A percentile compares a stretch with the other conserved stretches of the same genome.
Conservation (phyloP, 2,329 filamentous ascomycete genomes). For the Aspergillus fijiensis region DNA sequence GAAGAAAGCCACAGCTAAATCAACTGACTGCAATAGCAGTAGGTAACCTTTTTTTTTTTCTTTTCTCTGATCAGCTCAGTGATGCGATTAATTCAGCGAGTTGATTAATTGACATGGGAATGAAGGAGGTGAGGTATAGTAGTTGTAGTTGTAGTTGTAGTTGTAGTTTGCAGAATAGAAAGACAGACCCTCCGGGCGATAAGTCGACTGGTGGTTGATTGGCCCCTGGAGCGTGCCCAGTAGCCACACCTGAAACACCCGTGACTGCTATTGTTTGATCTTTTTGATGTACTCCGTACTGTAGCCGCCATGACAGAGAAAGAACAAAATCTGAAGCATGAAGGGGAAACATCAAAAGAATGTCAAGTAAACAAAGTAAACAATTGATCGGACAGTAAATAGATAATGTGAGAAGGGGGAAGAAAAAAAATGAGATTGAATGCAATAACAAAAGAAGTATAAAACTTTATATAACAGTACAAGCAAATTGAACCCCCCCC, state of each 20-base stretch:
- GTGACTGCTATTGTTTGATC: slow-evolving; percentile 6
- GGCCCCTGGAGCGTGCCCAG: slow-evolving; percentile 4
- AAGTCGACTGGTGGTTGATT: slow-evolving; percentile 13
- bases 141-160: too few species aligned
- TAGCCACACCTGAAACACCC: slow-evolving; percentile 3
- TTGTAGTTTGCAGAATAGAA: neutral
- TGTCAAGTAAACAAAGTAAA: too few species aligned
- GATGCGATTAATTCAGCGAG: too few species aligned
- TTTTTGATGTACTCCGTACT: neutral
- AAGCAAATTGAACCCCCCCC: neutral
- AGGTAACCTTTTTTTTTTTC: neutral
- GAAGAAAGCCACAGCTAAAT: slow-evolving; percentile 7
- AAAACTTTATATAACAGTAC: neutral
- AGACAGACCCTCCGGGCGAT: neutral
- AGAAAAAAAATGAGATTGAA: neutral
- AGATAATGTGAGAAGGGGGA: neutral
- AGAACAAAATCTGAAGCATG: too few species aligned
- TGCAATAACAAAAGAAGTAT: too few species aligned
- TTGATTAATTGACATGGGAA: neutral
- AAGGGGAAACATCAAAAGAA: too few species aligned
- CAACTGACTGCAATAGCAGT: neutral
- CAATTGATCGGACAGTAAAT: too few species aligned
- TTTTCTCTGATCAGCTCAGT: too few species aligned
- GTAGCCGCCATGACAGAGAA: too few species aligned
- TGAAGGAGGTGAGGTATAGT: neutral